A percentile compares a stretch with the other conserved stretches of the same genome.
Evolutionary conservation across 2,329 filamentous ascomycete genomes (phyloP).

Genomic region (Diplodia seriata): DNA sequence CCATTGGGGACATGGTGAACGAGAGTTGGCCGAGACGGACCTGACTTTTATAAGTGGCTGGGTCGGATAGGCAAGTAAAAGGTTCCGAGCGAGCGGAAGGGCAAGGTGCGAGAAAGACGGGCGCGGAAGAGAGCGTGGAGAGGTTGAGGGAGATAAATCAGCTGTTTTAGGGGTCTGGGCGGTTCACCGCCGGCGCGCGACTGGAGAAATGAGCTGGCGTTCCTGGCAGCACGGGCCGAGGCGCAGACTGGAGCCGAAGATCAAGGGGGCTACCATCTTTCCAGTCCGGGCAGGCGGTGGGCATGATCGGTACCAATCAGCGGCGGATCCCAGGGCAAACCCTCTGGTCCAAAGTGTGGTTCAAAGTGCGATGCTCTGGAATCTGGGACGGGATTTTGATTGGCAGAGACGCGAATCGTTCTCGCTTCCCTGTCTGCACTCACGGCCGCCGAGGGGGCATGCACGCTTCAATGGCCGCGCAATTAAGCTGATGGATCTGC

Average conservation of each 20-base stretch:
- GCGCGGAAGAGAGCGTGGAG: conserved; percentile 29
- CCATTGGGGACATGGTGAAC: conserved; percentile 58
- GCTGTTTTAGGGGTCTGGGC: conserved; percentile 28
- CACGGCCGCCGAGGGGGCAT: too few species aligned
- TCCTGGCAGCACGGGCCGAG: conserved; percentile 25
- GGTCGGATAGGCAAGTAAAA: conserved; percentile 10
- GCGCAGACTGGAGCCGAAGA: conserved; percentile 9
- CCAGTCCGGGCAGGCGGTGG: conserved; percentile 13
- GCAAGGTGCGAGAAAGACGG: conserved; percentile 12
- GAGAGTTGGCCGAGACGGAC: conserved; percentile 17
- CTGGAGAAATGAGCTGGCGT: conserved; percentile 30
- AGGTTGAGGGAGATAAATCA: conserved; percentile 30
- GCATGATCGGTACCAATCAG: background rate
- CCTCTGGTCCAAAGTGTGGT: background rate
- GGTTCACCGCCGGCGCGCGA: conserved; percentile 29
- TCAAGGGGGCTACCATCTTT: background rate
- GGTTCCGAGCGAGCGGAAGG: conserved; percentile 19
- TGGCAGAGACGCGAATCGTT: background rate
- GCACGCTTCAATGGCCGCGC: too few species aligned
- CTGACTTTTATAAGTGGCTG: conserved; percentile 20
- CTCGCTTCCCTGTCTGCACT: too few species aligned
- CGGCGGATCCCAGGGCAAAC: background rate
- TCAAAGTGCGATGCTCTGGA: background rate
- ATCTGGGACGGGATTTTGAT: background rate
- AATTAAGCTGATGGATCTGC: too few species aligned